Conservation (phyloP, 2,329 filamentous ascomycete genomes). For the Xylariaceae sp. region DNA sequence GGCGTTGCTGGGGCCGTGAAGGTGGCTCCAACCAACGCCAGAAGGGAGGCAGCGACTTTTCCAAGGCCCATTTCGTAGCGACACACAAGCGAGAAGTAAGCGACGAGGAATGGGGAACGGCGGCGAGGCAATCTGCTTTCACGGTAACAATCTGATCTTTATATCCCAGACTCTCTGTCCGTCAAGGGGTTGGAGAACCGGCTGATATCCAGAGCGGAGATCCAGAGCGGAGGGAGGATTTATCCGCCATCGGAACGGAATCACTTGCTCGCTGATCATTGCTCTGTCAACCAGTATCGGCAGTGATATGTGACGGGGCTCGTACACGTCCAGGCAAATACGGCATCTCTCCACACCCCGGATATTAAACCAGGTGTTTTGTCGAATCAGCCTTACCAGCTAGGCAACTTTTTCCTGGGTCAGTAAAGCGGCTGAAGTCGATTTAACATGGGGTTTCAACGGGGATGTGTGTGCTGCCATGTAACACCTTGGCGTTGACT, state of each 20-base stretch:
- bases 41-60: constrained; percentile 4
- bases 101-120: not conserved
- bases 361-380: constrained; percentile 16
- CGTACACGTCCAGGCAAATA: constrained; percentile 11
- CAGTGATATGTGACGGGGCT: constrained; percentile 8
- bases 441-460: constrained; percentile 8
- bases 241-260: constrained; percentile 7
- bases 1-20: constrained; percentile 10
- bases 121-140: not conserved
- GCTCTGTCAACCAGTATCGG: constrained; percentile 5
- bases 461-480: not conserved
- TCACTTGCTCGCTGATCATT: constrained; percentile 1
- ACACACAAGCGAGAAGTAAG: constrained; percentile 1
- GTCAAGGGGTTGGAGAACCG: not conserved
- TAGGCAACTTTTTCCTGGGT: constrained; percentile 13
- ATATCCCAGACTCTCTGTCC: constrained; percentile 1
- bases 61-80: constrained; percentile 12
- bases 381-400: constrained; percentile 20
- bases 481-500: constrained; percentile 4
- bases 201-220: constrained; percentile 1
- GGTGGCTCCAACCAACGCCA: constrained; percentile 8
- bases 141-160: not conserved
- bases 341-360: not conserved
- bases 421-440: constrained; percentile 20
- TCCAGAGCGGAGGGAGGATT: constrained; percentile 7